Percentiles rank a stretch among this genome's conserved stretches.
Conservation (phyloP, 1,284 basidiomycete genomes). For the Apiotrichum domesticum region DNA sequence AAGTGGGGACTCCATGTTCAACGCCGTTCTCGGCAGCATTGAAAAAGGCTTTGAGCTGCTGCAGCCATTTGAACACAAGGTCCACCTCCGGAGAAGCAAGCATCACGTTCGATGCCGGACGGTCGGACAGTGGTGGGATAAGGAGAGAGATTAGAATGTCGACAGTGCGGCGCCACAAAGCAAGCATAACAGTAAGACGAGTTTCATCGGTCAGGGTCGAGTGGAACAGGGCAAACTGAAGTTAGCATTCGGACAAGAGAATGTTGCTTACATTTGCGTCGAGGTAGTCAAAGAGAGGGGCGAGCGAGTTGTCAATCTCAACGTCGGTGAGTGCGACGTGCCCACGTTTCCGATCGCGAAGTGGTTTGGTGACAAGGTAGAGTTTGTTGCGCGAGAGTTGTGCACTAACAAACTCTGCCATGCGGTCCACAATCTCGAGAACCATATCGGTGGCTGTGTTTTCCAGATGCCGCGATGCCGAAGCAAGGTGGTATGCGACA, state of each 20-base stretch:
- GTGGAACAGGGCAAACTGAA: conserved; percentile 42
- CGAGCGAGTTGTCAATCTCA: conserved; percentile 38
- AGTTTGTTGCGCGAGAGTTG: conserved; percentile 26
- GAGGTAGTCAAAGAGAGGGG: conserved; percentile 40
- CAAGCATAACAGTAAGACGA: conserved; percentile 28
- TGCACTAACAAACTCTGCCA: conserved; percentile 34
- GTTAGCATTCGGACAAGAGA: background rate
- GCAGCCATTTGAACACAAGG: conserved; percentile 46
- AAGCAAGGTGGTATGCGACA: conserved; percentile 36
- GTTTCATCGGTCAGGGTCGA: conserved; percentile 30
- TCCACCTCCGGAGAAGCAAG: conserved; percentile 31
- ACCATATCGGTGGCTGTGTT: conserved; percentile 39
- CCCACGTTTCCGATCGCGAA: conserved; percentile 36
- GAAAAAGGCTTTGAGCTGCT: conserved; percentile 43
- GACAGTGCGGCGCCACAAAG: conserved; percentile 38
- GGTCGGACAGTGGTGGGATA: conserved; percentile 42
- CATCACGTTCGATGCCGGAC: conserved; percentile 17
- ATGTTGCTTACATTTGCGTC: conserved; percentile 38
- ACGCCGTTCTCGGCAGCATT: conserved; percentile 40
- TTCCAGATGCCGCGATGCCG: conserved; percentile 30
- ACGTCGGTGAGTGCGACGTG: conserved; percentile 28
- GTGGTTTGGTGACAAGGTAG: conserved; percentile 24
- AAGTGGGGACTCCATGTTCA: conserved; percentile 42
- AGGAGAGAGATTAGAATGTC: conserved; percentile 41
- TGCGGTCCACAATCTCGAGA: conserved; percentile 37